phyloP scores from a whole-genome alignment of 441 rosid species.

The Gossypium davidsonii region DNA sequence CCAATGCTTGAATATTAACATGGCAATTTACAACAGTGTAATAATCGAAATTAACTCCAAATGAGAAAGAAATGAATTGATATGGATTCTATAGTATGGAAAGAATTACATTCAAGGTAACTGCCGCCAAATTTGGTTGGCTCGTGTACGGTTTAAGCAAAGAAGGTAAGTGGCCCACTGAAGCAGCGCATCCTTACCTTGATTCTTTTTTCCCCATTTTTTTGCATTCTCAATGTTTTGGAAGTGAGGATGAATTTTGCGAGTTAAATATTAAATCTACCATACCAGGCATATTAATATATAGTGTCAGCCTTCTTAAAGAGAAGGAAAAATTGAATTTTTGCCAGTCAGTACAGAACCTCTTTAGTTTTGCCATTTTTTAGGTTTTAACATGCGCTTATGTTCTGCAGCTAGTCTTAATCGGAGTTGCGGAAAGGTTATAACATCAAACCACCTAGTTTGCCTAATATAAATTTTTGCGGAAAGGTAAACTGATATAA shows the following conservation, averaged over 20 bases:
- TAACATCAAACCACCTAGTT: slow-evolving; percentile 25
- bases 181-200: neutral
- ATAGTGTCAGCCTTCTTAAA: slow-evolving; percentile 7
- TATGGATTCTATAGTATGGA: neutral
- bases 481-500: slow-evolving; percentile 33
- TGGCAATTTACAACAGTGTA: neutral
- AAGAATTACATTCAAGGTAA: neutral
- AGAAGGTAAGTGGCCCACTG: neutral
- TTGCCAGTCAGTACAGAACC: neutral
- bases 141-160: neutral
- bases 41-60: neutral
- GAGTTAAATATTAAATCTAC: neutral
- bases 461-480: slow-evolving; percentile 12
- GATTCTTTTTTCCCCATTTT: neutral
- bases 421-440: slow-evolving; percentile 28
- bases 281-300: neutral
- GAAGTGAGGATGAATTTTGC: neutral
- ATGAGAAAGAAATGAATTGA: neutral
- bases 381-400: slow-evolving; percentile 20
- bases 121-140: neutral
- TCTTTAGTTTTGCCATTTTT: slow-evolving; percentile 15
- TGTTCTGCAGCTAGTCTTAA: slow-evolving; percentile 42
- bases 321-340: neutral
- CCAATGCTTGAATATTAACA: neutral
- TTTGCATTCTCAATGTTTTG: neutral